A percentile compares a stretch with the other conserved stretches of the same genome.
Evolutionary conservation across 169 alveolate species (phyloP).

Genomic region (Eimeria praecox): DNA sequence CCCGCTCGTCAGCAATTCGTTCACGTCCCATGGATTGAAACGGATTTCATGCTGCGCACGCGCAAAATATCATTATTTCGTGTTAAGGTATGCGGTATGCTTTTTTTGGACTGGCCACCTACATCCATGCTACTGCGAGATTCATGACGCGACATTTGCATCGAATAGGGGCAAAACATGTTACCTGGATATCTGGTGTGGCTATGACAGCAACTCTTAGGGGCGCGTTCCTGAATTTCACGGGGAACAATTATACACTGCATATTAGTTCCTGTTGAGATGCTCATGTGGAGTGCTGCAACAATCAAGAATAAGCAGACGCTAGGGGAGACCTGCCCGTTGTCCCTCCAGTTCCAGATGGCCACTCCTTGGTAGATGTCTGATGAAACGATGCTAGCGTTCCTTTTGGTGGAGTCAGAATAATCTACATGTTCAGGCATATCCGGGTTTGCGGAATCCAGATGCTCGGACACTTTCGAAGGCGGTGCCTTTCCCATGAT

Average conservation of each 20-base stretch:
- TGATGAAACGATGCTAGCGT: not conserved
- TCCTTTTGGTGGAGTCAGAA: not conserved
- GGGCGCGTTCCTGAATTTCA: conserved; percentile 60
- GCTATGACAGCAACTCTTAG: conserved; percentile 77
- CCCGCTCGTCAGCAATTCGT: conserved; percentile 94
- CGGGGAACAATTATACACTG: not conserved
- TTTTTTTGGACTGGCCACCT: not conserved
- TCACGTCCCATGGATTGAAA: conserved; percentile 91
- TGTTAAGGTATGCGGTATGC: not conserved
- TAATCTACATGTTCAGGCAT: not conserved
- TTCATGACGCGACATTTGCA: not conserved
- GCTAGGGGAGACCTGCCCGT: conserved; percentile 17
- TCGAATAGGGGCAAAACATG: not conserved
- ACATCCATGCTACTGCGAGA: not conserved
- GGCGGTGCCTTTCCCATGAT: conserved; percentile 10
- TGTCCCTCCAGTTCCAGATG: conserved; percentile 80
- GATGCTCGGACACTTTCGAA: not conserved
- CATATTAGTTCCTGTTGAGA: not conserved
- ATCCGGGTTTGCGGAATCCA: not conserved
- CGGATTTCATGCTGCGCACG: conserved; percentile 85
- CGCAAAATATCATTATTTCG: not conserved
- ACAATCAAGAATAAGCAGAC: not conserved
- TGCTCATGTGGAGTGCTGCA: not conserved
- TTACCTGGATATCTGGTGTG: conserved; percentile 81
- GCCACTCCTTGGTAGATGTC: conserved; percentile 76